phyloP scores from a whole-genome alignment of 1,139 yeast genomes.

The Candida anutae region DNA sequence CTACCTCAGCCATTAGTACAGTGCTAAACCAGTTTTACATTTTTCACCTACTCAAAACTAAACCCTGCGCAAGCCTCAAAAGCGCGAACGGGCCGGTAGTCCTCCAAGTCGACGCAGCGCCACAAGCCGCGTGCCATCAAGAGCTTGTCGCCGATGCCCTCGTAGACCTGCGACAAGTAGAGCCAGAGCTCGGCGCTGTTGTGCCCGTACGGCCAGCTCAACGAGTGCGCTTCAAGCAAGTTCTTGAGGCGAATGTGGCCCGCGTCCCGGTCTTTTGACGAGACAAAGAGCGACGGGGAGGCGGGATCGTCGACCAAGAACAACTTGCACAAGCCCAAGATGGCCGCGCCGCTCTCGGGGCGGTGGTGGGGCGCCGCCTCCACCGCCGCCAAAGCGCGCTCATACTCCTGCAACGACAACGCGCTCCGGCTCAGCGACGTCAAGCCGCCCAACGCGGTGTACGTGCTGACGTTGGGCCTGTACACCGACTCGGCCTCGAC shows the following conservation, averaged over 20 bases:
- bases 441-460: slow-evolving; percentile 47
- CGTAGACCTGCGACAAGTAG: slow-evolving; percentile 59
- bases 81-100: slow-evolving; percentile 53
- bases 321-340: slow-evolving; percentile 60
- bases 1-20: slow-evolving; percentile 24
- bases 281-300: slow-evolving; percentile 29
- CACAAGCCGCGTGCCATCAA: slow-evolving; percentile 51
- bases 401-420: slow-evolving; percentile 60
- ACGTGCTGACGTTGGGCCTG: slow-evolving; percentile 47
- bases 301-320: slow-evolving; percentile 37
- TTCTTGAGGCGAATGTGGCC: slow-evolving; percentile 60
- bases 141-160: slow-evolving; percentile 47
- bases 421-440: slow-evolving; percentile 31
- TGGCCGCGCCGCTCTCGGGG: slow-evolving; percentile 45
- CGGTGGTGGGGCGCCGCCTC: slow-evolving; percentile 15
- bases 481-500: slow-evolving; percentile 57
- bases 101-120: slow-evolving; percentile 64
- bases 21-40: neutral
- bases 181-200: slow-evolving; percentile 69
- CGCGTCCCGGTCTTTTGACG: slow-evolving; percentile 49
- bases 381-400: slow-evolving; percentile 49
- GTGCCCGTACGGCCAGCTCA: slow-evolving; percentile 47
- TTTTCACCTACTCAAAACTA: slow-evolving; percentile 2
- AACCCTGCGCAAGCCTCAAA: slow-evolving; percentile 20
- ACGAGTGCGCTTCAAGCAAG: slow-evolving; percentile 44